These are phyloP conservation scores for Austroboletus niveus DNA, from an alignment of 1,284 basidiomycete genomes.

Conservation along the genomic window DNA sequence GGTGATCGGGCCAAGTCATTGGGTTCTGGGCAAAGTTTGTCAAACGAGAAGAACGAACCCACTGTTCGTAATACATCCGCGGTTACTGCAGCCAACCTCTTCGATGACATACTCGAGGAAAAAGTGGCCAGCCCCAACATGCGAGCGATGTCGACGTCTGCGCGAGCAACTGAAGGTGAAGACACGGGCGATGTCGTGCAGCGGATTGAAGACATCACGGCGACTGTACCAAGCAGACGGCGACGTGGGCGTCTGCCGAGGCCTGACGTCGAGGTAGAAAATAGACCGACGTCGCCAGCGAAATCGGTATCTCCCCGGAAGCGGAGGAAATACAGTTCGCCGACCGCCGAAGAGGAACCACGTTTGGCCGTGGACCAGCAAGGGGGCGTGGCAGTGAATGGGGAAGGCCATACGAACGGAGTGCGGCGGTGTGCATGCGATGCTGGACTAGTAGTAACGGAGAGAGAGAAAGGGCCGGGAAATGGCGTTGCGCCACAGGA, in stretches of 20 bases:
- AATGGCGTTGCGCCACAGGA: conserved; percentile 13
- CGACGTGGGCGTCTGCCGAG: conserved; percentile 27
- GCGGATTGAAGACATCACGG: conserved; percentile 5
- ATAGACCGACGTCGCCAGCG: conserved; percentile 8
- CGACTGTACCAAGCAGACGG: conserved; percentile 23
- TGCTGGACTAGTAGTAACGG: neutral
- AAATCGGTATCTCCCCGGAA: conserved; percentile 22
- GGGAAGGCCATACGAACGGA: conserved; percentile 23
- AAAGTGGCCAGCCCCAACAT: conserved; percentile 11
- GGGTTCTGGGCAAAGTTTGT: conserved; percentile 11
- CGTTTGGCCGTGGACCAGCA: conserved; percentile 6
- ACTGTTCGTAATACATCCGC: conserved; percentile 7
- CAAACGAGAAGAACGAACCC: conserved; percentile 20
- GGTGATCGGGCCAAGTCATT: conserved; percentile 19
- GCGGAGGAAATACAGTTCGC: conserved; percentile 28
- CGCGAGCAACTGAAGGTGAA: conserved; percentile 11
- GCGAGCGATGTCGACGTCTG: conserved; percentile 19
- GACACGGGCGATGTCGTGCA: conserved; percentile 2
- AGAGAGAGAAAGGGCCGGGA: conserved; percentile 1
- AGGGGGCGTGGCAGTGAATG: conserved; percentile 13
- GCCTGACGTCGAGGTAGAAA: conserved; percentile 1
- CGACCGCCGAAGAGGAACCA: conserved; percentile 11
- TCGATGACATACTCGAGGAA: conserved; percentile 28
- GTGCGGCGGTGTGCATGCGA: conserved; percentile 4
- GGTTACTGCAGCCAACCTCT: conserved; percentile 32